Base-by-base conservation (phyloP, 306 rosid species). In the Luffa acutangula region DNA sequence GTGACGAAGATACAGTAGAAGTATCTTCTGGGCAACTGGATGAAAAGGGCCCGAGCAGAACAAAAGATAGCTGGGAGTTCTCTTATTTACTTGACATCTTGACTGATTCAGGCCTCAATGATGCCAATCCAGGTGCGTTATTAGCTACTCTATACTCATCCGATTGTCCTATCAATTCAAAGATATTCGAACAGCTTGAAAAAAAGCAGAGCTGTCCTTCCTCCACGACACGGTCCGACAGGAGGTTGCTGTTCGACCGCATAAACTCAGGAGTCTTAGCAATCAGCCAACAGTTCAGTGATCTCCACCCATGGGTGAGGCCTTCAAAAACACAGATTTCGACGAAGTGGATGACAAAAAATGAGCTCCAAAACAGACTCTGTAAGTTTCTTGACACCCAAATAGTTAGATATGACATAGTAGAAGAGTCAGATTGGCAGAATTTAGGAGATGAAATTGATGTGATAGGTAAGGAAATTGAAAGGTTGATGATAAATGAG, bases 231-330 rank as follows among this genome's bases (percentile, higher is more conserved):
- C 88, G 87, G 87, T 84, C 87, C 0, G 97, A 90, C 53, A 82
- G 97, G 81, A 90, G 82, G 83, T 66, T 96, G 77, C 91, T 93
- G 78, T 96, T 96, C 3, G 98, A 96, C 81, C 86, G 88, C 3
- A 85, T 96, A 82, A 91, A 91, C 82, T 81, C 73, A 1, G 93
- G 88, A 83, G 81, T 93, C 20, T 6, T 84, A 79, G 85, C 89
- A 79, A 84, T 88, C 39, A 70, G 79, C 62, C 82, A 82, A 81
- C 87, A 86, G 85, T 86, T 58, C 71, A 51, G 49, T 33, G 70
- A 81, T 53, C 81, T 86, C 37, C 87, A 52, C 5, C 92, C 92
- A 51, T 86, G 96, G 97, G 83, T 82, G 69, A 86, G 83, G 54
- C 77, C 76, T 20, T 51, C 75, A 18, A 79, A 71, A 31, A 51